Evolutionary conservation across 805 yeast species (phyloP).

Genomic region (Candida methanosorbosa): DNA sequence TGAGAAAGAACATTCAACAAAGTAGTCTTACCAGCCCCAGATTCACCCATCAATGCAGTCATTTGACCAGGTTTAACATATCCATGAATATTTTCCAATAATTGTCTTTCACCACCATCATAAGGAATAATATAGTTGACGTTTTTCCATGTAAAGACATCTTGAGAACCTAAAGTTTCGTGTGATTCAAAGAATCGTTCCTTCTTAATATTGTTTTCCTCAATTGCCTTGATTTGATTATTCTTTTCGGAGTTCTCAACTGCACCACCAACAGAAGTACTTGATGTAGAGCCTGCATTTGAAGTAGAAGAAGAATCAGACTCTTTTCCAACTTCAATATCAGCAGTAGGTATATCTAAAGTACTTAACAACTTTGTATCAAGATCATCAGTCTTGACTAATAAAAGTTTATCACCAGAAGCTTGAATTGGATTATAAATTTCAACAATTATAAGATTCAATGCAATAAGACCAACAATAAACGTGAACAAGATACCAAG

Average conservation of each 20-base stretch:
- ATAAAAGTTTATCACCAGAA: constrained; percentile 25
- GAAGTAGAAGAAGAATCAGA: constrained; percentile 13
- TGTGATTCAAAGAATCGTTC: no score
- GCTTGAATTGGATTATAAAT: constrained; percentile 18
- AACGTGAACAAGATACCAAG: constrained; percentile 45
- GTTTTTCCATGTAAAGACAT: constrained; percentile 55
- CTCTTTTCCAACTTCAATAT: constrained; percentile 19
- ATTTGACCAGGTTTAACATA: constrained; percentile 44
- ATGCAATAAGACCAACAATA: constrained; percentile 28
- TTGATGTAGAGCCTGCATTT: constrained; percentile 2
- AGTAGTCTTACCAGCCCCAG: constrained; percentile 61
- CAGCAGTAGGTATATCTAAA: constrained; percentile 14
- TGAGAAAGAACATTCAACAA: constrained; percentile 43
- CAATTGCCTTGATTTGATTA: constrained; percentile 9
- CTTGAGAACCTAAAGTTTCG: constrained; percentile 33
- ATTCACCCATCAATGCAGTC: constrained; percentile 57
- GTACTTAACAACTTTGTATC: constrained; percentile 14
- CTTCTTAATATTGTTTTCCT: constrained; percentile 7
- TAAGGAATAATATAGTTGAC: constrained; percentile 49
- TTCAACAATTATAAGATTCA: constrained; percentile 23
- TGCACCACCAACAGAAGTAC: not conserved
- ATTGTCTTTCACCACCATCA: constrained; percentile 28
- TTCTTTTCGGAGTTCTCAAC: not conserved
- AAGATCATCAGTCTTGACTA: constrained; percentile 18
- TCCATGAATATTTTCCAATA: constrained; percentile 37